Percentiles rank a stretch among this genome's conserved stretches.
phyloP scores from a whole-genome alignment of 768 basidiomycete species.

The Phylloporus sp. region DNA sequence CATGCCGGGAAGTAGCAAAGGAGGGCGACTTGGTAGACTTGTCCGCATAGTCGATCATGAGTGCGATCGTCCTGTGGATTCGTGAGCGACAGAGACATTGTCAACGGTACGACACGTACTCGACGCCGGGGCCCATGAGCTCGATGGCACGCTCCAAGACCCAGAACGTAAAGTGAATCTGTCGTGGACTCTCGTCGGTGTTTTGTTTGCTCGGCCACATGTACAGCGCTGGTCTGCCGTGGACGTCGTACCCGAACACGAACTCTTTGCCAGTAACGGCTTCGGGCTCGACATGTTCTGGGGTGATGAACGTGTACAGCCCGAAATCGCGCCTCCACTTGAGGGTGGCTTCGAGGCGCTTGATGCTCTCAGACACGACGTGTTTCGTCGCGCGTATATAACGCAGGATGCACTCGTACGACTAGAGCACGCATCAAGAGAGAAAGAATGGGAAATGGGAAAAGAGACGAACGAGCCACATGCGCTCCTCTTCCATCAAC shows the following conservation, averaged over 20 bases:
- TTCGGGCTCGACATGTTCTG: constrained; percentile 69
- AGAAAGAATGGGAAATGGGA: neutral
- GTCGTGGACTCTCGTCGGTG: constrained; percentile 60
- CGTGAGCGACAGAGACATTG: neutral
- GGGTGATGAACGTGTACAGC: constrained; percentile 55
- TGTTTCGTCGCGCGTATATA: constrained; percentile 79
- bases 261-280: constrained; percentile 80
- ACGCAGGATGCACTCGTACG: constrained; percentile 69
- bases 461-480: constrained; percentile 64
- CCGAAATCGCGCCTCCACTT: constrained; percentile 80
- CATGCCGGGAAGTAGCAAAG: constrained; percentile 33
- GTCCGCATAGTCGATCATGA: constrained; percentile 78
- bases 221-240: constrained; percentile 63
- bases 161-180: constrained; percentile 73
- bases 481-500: constrained; percentile 63
- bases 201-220: constrained; percentile 71
- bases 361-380: constrained; percentile 52
- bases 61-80: constrained; percentile 48
- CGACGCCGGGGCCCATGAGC: constrained; percentile 76
- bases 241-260: constrained; percentile 67
- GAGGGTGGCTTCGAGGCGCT: constrained; percentile 65
- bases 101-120: constrained; percentile 57
- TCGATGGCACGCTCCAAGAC: constrained; percentile 72
- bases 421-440: constrained; percentile 22
- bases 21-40: constrained; percentile 57